Conservation (phyloP, 2,329 filamentous ascomycete species). For the Aspergillus bombycis region DNA sequence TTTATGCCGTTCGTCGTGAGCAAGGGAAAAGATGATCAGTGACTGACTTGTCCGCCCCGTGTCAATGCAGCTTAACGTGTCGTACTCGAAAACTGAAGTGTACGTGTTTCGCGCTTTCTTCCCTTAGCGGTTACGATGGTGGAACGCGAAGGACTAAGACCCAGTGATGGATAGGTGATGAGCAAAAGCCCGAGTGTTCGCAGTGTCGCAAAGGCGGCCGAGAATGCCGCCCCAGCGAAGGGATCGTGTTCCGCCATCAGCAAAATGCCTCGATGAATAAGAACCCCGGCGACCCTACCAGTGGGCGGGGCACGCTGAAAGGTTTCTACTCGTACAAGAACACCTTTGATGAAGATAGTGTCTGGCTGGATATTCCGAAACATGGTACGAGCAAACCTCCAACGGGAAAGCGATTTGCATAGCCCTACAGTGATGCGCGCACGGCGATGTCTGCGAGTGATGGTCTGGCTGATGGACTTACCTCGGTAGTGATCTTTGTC, state of each 20-base stretch:
- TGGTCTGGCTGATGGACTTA: slow-evolving; percentile 10
- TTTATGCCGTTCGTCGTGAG: background rate
- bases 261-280: slow-evolving; percentile 71
- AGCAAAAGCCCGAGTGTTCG: slow-evolving; percentile 62
- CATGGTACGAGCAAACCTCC: slow-evolving; percentile 47
- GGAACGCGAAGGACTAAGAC: slow-evolving; percentile 1
- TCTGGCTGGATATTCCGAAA: slow-evolving; percentile 66
- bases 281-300: slow-evolving; percentile 42
- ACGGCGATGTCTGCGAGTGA: background rate
- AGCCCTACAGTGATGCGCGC: background rate
- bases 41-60: background rate
- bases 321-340: slow-evolving; percentile 69
- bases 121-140: background rate
- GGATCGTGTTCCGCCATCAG: slow-evolving; percentile 68
- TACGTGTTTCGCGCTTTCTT: slow-evolving; percentile 21
- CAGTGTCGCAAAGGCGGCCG: slow-evolving; percentile 64
- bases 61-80: slow-evolving; percentile 54
- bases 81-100: slow-evolving; percentile 67
- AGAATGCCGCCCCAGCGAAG: slow-evolving; percentile 63
- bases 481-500: slow-evolving; percentile 59
- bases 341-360: slow-evolving; percentile 62
- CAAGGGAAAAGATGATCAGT: background rate
- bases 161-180: slow-evolving; percentile 46
- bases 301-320: slow-evolving; percentile 52
- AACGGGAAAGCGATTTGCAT: background rate